Conservation (phyloP, 371 early-diverging fungal species). For the Encephalitozoon hellem region DNA sequence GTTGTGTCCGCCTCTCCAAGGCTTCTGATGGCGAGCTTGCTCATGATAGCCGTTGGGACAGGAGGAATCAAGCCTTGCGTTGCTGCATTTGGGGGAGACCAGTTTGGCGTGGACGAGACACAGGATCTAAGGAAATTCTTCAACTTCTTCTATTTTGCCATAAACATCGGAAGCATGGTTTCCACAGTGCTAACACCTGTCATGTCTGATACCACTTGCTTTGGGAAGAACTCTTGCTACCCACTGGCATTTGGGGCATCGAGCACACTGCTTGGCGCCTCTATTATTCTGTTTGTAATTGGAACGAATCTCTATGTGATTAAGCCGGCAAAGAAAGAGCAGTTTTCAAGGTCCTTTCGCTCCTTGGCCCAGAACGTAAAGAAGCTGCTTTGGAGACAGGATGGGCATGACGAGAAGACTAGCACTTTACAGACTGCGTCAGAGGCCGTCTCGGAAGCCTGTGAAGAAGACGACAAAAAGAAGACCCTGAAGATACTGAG, state of each 20-base stretch:
- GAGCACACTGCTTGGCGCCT: conserved; percentile 37
- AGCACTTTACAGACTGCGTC: not conserved
- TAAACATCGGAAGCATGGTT: conserved; percentile 67
- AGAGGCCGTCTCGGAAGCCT: not conserved
- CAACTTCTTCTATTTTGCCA: conserved; percentile 70
- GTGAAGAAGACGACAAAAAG: not conserved
- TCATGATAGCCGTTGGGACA: conserved; percentile 71
- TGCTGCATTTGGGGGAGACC: conserved; percentile 67
- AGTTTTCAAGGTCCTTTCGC: not conserved
- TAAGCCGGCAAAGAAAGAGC: not conserved
- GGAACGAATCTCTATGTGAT: conserved; percentile 33
- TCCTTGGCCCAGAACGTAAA: not conserved
- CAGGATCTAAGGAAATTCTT: conserved; percentile 60
- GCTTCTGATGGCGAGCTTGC: conserved; percentile 64
- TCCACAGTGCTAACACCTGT: conserved; percentile 37
- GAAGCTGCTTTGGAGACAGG: not conserved
- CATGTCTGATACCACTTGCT: conserved; percentile 28
- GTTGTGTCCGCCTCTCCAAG: conserved; percentile 63
- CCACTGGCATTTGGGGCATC: conserved; percentile 55
- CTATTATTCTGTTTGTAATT: conserved; percentile 44
- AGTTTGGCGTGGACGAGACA: conserved; percentile 59
- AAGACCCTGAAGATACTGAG: conserved; percentile 14
- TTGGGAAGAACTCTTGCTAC: conserved; percentile 52
- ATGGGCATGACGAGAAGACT: not conserved
- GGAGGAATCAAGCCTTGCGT: conserved; percentile 76